Conservation (phyloP, 1,284 basidiomycete species). For the Lignosus rhinocerotis region DNA sequence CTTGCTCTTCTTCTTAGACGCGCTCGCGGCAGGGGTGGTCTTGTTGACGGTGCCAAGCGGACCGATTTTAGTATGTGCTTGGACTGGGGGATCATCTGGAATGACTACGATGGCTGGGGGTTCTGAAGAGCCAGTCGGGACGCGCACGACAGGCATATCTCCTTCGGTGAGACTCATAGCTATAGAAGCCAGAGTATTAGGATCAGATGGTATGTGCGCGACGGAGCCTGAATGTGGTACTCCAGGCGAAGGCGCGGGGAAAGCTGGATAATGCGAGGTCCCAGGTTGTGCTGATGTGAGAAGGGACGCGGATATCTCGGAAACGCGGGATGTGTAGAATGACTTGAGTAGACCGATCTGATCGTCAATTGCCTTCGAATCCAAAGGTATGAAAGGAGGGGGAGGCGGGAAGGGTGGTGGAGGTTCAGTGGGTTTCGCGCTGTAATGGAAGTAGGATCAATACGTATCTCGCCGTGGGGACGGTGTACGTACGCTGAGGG, state of each 20-base stretch:
- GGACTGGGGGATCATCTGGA: constrained; percentile 61
- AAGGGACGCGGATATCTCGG: constrained; percentile 37
- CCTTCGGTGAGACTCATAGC: neutral
- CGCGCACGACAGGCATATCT: neutral
- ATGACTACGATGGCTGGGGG: constrained; percentile 39
- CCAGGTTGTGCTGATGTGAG: constrained; percentile 13
- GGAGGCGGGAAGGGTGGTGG: constrained; percentile 87
- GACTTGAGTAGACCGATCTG: constrained; percentile 85
- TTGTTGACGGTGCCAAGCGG: constrained; percentile 70
- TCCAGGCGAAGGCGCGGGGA: constrained; percentile 5
- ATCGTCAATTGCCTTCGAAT: constrained; percentile 60
- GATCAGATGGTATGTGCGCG: constrained; percentile 1
- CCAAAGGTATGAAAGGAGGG: constrained; percentile 75
- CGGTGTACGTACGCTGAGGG: constrained; percentile 48
- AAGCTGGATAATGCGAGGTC: neutral
- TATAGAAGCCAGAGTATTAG: constrained; percentile 2
- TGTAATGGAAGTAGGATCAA: constrained; percentile 28
- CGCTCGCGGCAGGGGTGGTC: constrained; percentile 31
- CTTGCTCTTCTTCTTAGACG: constrained; percentile 43
- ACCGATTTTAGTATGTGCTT: constrained; percentile 67
- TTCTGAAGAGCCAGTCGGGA: constrained; percentile 4
- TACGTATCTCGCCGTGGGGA: neutral
- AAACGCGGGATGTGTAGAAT: constrained; percentile 70
- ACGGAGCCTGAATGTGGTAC: constrained; percentile 5
- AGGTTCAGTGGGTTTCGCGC: constrained; percentile 70